phyloP scores from a whole-genome alignment of 2,329 filamentous ascomycete species.

The Beauveria sp. region DNA sequence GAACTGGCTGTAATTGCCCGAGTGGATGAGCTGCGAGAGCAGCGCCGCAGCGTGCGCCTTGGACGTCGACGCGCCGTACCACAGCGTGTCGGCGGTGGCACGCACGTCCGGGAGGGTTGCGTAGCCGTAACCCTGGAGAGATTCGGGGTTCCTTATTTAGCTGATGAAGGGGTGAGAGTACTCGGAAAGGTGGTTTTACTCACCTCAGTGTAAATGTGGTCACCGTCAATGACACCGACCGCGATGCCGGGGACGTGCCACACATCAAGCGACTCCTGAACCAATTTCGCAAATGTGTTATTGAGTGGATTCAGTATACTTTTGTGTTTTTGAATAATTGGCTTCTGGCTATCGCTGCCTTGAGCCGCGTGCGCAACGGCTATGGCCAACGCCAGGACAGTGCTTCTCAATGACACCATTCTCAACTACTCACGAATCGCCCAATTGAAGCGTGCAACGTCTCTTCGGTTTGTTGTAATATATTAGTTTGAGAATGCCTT shows the following conservation, averaged over 20 bases:
- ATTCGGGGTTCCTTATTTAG: no score
- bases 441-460: not conserved
- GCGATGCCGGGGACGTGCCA: conserved; percentile 43
- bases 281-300: conserved; percentile 6
- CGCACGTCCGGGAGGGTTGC: conserved; percentile 29
- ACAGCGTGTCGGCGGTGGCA: conserved; percentile 40
- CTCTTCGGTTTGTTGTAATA: not conserved
- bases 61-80: conserved; percentile 47
- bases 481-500: not conserved
- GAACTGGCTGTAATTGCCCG: conserved; percentile 22
- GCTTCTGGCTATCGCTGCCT: conserved; percentile 3
- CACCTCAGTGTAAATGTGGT: conserved; percentile 33
- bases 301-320: conserved; percentile 13
- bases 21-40: conserved; percentile 42
- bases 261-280: conserved; percentile 16
- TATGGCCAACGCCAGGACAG: not conserved
- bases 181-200: not conserved
- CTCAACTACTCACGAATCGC: not conserved
- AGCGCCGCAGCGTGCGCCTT: conserved; percentile 47
- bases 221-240: conserved; percentile 39
- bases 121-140: conserved; percentile 22
- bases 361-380: not conserved
- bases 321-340: not conserved
- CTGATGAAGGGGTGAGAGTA: not conserved
- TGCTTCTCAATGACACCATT: not conserved